Evolutionary conservation across 345 rosid genomes (phyloP), one percentile per base, ranked within the genome.

Genomic region (Moringa oleifera): DNA sequence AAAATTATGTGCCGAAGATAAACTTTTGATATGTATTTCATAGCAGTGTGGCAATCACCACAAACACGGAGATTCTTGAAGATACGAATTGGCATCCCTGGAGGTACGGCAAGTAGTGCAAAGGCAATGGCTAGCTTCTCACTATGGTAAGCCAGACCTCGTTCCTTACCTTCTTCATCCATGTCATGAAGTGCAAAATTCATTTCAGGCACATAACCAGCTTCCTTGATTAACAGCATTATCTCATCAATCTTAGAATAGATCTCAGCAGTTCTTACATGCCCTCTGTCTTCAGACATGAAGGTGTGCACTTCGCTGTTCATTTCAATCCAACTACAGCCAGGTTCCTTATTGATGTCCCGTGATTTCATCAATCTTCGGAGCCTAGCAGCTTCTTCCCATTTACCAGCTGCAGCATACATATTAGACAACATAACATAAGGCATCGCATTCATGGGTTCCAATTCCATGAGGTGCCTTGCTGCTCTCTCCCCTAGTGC

Each of bases 41-140:
- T 83, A 37, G 96, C 99, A 57, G 58, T 68, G 61, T 88, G 99
- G 57, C 96, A 94, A 68, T 94, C 99, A 22, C 97, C 96, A 64
- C 99, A 94, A 69, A 93, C 83, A 20, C 95, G 79, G 18, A 94
- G 90, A 63, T 94, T 94, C 88, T 94, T 94, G 66, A 86, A 88
- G 49, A 94, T 73, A 28, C 97, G 85, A 36, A 90, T 79, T 0
- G 96, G 90, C 58, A 80, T 86, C 56, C 84, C 86, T 0, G 28
- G 46, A 20, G 92, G 86, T 45, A 79, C 53, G 11, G 57, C 57
- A n/a, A 90, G 81, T 69, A 90, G 76, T 50, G 83, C 99, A 25
- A 90, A 94, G 6, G 97, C 97, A 65, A 85, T 63, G 28, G 88
- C 95, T 76, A 94, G 50, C 67, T 94, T 94, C 84, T 94, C 97